Conservation (phyloP, 768 basidiomycete genomes). For the Auriscalpium microsporum region DNA sequence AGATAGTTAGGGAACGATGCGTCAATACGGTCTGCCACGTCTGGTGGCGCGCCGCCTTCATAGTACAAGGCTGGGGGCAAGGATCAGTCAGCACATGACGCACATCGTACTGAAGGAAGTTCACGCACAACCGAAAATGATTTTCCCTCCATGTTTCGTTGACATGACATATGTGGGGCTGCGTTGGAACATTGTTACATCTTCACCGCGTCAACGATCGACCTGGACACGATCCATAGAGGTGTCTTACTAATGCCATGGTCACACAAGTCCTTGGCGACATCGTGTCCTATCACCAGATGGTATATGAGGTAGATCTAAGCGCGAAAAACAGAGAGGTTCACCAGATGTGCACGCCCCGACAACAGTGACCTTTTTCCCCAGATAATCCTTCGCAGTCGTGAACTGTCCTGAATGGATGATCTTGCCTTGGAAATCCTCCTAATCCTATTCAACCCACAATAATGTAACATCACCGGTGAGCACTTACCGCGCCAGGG, state of each 20-base stretch:
- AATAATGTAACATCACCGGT: background rate
- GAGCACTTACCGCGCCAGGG: slow-evolving; percentile 10
- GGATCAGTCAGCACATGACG: background rate
- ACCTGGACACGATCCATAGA: no score
- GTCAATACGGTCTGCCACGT: slow-evolving; percentile 45
- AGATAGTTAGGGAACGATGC: slow-evolving; percentile 30
- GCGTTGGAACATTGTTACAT: slow-evolving; percentile 24
- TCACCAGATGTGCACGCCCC: slow-evolving; percentile 26
- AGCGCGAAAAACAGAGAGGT: background rate
- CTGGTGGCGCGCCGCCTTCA: slow-evolving; percentile 21
- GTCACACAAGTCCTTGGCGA: slow-evolving; percentile 22
- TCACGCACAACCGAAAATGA: slow-evolving; percentile 7
- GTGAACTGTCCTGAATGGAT: slow-evolving; percentile 25
- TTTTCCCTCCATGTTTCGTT: slow-evolving; percentile 16
- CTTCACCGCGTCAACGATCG: background rate
- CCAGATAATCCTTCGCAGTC: slow-evolving; percentile 23
- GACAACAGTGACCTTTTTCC: slow-evolving; percentile 33
- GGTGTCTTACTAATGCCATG: slow-evolving; percentile 17
- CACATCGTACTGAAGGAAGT: background rate
- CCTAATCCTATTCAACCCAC: slow-evolving; percentile 3
- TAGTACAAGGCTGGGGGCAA: slow-evolving; percentile 3
- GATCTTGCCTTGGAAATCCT: slow-evolving; percentile 25
- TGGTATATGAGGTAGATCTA: background rate
- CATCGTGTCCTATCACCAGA: slow-evolving; percentile 21
- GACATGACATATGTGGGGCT: slow-evolving; percentile 29